Base-by-base conservation (phyloP, 805 yeast species). In the Wickerhamiella brachini region DNA sequence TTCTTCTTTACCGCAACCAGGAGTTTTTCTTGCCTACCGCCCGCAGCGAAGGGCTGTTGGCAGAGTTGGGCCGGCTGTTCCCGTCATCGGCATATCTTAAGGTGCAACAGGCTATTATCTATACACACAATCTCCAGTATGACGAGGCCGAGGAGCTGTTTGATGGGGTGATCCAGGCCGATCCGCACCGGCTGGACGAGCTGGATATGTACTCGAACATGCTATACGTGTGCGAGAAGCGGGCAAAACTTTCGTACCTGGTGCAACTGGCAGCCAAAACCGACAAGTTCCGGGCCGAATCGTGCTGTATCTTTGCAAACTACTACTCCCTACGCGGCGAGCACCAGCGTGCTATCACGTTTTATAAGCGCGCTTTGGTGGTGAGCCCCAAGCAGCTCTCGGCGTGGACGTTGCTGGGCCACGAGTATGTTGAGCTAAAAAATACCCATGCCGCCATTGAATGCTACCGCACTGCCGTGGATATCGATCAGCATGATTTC, bases 351-450 rank as follows among this genome's bases (percentile, higher is more conserved):
- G 95, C 99, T 0, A 86, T 93, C 54, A 79, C 83, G 79, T 88
- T 87, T 67, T 93, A 89, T 62, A 83, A 87, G 59, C 74, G 97
- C 51, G 98, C 98, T 0, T 70, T 93, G 39, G 78, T 85, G 0
- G 71, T 93, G 53, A 85, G 88, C 63, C 78, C 83, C 54, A 79
- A 79, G 57, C 86, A 94, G 58, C 70, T 88, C 18, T 79, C 87
- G 55, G 97, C 97, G 0, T 93, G 97, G 97, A 93, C 97, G 0
- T 71, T 93, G 52, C 88, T 93, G 96, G 99, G 99, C 10, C 99
- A 93, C 67, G 99, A 93, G 68, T 93, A 86, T 69, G 95, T 93
- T 15, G 99, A 93, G 65, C 73, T 93, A 59, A 89, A 90, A 62
- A 93, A 93, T 67, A 83, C 95, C 0, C 95, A 93, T 66, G 97